These are phyloP conservation scores for Saccharata proteae DNA, from an alignment of 2,329 filamentous ascomycete species.

Conservation along the genomic window DNA sequence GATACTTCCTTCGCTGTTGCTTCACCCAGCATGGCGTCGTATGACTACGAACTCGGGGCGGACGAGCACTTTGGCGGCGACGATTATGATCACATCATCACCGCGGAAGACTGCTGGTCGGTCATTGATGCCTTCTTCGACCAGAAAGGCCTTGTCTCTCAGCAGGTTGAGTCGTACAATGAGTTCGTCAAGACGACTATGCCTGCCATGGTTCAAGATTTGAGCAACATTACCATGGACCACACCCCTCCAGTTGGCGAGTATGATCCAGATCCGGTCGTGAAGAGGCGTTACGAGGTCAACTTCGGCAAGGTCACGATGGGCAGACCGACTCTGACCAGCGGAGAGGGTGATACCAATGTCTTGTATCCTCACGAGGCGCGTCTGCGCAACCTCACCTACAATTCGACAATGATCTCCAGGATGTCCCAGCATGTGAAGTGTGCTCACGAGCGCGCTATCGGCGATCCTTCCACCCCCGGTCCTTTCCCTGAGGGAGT, in stretches of 20 bases:
- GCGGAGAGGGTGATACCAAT: conserved; percentile 79
- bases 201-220: conserved; percentile 87
- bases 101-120: conserved; percentile 95
- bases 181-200: conserved; percentile 92
- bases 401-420: conserved; percentile 82
- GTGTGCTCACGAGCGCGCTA: conserved; percentile 64
- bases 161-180: conserved; percentile 97
- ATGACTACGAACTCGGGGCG: conserved; percentile 47
- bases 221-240: conserved; percentile 83
- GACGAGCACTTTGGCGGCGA: conserved; percentile 34
- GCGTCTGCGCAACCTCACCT: conserved; percentile 88
- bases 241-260: conserved; percentile 71
- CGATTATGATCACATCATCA: conserved; percentile 57
- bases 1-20: neutral
- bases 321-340: conserved; percentile 79
- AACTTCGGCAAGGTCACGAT: conserved; percentile 86
- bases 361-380: conserved; percentile 89
- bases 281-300: conserved; percentile 86
- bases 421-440: conserved; percentile 77
- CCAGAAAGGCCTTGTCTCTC: conserved; percentile 85
- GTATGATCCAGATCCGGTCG: conserved; percentile 62
- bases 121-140: conserved; percentile 98
- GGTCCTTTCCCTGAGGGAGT: too few relatives aligned
- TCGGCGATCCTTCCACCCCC: conserved; percentile 34
- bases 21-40: conserved; percentile 29